These are phyloP conservation scores for Sparassis latifolia DNA, from an alignment of 1,284 basidiomycete genomes.

Conservation along the genomic window DNA sequence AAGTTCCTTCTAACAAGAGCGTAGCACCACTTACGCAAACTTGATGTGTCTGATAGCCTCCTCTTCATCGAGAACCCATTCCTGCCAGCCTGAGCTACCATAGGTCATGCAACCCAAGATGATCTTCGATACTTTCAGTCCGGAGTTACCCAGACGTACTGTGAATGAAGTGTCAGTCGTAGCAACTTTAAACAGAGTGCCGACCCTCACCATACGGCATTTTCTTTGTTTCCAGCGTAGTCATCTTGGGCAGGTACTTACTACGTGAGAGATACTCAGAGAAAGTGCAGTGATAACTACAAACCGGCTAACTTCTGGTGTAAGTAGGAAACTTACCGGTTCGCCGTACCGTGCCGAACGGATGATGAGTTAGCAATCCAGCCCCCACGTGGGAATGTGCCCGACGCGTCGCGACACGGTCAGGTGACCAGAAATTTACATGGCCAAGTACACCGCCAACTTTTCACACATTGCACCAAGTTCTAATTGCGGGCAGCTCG, in stretches of 20 bases:
- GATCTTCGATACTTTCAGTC: slow-evolving; percentile 37
- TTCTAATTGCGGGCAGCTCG: no score
- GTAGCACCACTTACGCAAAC: slow-evolving; percentile 23
- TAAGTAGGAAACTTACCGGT: no score
- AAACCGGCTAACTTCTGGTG: no score
- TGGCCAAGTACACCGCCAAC: no score
- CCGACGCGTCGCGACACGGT: no score
- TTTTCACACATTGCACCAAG: no score
- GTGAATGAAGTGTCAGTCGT: not conserved
- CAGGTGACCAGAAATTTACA: no score
- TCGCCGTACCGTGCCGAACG: no score
- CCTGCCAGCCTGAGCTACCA: slow-evolving; percentile 28
- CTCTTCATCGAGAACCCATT: slow-evolving; percentile 34
- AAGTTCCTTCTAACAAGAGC: not conserved
- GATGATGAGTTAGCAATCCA: no score
- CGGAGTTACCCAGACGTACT: slow-evolving; percentile 40
- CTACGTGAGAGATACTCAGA: no score
- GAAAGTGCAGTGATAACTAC: no score
- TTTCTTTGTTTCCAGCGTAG: slow-evolving; percentile 1
- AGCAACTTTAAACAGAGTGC: not conserved
- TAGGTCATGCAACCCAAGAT: slow-evolving; percentile 40
- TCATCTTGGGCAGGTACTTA: not conserved
- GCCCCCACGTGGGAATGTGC: no score
- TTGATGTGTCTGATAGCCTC: slow-evolving; percentile 33
- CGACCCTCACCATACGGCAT: slow-evolving; percentile 4